A percentile compares a stretch with the other conserved stretches of the same genome.
Evolutionary conservation across 176 grass and related monocot species (phyloP).

Genomic region (Zea mays): DNA sequence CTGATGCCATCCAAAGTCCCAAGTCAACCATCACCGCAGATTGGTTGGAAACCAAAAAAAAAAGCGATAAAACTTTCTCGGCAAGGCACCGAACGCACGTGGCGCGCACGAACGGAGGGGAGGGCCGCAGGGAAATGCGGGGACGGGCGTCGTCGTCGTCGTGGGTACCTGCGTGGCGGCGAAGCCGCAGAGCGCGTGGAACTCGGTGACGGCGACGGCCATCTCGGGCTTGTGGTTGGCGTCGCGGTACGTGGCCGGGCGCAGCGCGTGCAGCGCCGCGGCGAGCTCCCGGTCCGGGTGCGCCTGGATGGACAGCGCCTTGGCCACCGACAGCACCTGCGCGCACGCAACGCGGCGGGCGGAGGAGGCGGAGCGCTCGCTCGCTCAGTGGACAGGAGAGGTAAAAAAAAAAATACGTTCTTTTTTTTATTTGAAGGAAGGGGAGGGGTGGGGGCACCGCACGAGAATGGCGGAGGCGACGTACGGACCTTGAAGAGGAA

Average conservation of each 20-base stretch:
- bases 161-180: conserved; percentile 49
- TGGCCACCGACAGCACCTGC: conserved; percentile 76
- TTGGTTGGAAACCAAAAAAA: not conserved
- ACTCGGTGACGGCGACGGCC: conserved; percentile 90
- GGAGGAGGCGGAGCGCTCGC: too few relatives aligned
- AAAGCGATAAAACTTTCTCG: too few relatives aligned
- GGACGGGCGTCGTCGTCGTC: not conserved
- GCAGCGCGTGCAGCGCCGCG: conserved; percentile 60
- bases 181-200: conserved; percentile 86
- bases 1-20: not conserved
- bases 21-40: conserved; percentile 17
- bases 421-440: too few relatives aligned
- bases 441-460: too few relatives aligned
- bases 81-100: not conserved
- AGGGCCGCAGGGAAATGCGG: not conserved
- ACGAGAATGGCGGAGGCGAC: too few relatives aligned
- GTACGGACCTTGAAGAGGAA: conserved; percentile 72
- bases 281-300: conserved; percentile 87
- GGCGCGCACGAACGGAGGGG: not conserved
- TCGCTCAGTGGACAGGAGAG: too few relatives aligned
- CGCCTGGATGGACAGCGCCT: conserved; percentile 94
- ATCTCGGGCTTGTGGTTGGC: conserved; percentile 97
- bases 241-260: conserved; percentile 74
- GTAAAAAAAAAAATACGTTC: too few relatives aligned
- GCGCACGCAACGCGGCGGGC: too few relatives aligned